Evolutionary conservation across 2,329 filamentous ascomycete genomes (phyloP).

Genomic region (Fusarium clavum): DNA sequence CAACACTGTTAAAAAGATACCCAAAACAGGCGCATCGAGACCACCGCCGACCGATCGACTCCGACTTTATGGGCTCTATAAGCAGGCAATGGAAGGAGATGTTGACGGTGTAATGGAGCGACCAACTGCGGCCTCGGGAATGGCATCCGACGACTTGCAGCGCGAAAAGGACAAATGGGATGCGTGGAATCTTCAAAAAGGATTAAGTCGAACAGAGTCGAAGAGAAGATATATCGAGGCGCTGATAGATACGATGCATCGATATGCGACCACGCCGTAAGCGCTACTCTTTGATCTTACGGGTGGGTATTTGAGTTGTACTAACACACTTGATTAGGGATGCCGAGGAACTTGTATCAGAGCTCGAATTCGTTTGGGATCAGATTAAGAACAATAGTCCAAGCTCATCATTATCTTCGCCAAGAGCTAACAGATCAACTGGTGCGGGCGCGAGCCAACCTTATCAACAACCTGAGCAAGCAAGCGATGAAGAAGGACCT

Average conservation of each 20-base stretch:
- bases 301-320: constrained; percentile 4
- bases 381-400: constrained; percentile 91
- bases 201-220: constrained; percentile 87
- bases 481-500: constrained; percentile 63
- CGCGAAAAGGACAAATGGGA: constrained; percentile 82
- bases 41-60: constrained; percentile 88
- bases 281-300: constrained; percentile 45
- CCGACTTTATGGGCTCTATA: constrained; percentile 96
- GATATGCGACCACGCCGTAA: constrained; percentile 87
- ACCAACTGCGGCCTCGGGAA: constrained; percentile 66
- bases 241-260: constrained; percentile 96
- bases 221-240: constrained; percentile 95
- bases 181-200: constrained; percentile 91
- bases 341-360: constrained; percentile 86
- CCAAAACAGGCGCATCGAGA: constrained; percentile 89
- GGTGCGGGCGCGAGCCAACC: constrained; percentile 50
- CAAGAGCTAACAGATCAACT: constrained; percentile 56
- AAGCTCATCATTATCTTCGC: constrained; percentile 69
- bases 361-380: constrained; percentile 99
- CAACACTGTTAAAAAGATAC: constrained; percentile 98
- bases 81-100: constrained; percentile 98
- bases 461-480: constrained; percentile 60
- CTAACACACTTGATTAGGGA: constrained; percentile 63
- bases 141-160: constrained; percentile 65
- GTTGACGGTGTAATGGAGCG: constrained; percentile 94